Evolutionary conservation across 805 yeast species (phyloP).

Genomic region (Pichia sporocuriosa): DNA sequence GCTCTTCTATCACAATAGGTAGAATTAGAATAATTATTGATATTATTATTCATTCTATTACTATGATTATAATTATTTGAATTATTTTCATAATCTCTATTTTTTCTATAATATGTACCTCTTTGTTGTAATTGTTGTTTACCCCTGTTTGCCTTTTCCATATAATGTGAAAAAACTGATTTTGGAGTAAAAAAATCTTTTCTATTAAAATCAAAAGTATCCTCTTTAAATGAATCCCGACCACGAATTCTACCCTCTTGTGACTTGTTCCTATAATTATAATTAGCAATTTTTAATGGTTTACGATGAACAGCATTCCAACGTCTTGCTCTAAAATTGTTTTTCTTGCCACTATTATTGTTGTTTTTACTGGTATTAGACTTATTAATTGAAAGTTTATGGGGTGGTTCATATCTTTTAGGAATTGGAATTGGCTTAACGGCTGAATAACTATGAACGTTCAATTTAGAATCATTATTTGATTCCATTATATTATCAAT

Average conservation of each 20-base stretch:
- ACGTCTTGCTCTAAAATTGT: conserved; percentile 15
- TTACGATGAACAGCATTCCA: conserved; percentile 20
- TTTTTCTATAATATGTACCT: conserved; percentile 9
- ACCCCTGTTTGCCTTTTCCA: conserved; percentile 50
- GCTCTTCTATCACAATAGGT: conserved; percentile 22
- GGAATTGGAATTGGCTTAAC: conserved; percentile 3
- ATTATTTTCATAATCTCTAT: conserved; percentile 2
- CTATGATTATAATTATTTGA: conserved; percentile 8
- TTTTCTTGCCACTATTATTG: conserved; percentile 2
- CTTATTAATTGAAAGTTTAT: conserved; percentile 1
- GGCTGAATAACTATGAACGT: background rate
- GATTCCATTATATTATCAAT: conserved; percentile 1
- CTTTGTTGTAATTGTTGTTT: conserved; percentile 13
- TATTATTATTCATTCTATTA: conserved; percentile 8
- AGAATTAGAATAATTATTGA: conserved; percentile 3
- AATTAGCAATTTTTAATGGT: conserved; percentile 26
- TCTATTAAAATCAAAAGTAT: conserved; percentile 40
- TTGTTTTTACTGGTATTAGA: background rate
- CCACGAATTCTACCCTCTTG: conserved; percentile 18
- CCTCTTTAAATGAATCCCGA: conserved; percentile 16
- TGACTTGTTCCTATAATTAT: conserved; percentile 17
- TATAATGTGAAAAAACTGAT: conserved; percentile 60
- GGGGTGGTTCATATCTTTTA: conserved; percentile 15
- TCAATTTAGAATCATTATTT: background rate
- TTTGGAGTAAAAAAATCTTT: conserved; percentile 77